Conservation (phyloP, 2,329 filamentous ascomycete species). For the Tolypocladium endophyticum region DNA sequence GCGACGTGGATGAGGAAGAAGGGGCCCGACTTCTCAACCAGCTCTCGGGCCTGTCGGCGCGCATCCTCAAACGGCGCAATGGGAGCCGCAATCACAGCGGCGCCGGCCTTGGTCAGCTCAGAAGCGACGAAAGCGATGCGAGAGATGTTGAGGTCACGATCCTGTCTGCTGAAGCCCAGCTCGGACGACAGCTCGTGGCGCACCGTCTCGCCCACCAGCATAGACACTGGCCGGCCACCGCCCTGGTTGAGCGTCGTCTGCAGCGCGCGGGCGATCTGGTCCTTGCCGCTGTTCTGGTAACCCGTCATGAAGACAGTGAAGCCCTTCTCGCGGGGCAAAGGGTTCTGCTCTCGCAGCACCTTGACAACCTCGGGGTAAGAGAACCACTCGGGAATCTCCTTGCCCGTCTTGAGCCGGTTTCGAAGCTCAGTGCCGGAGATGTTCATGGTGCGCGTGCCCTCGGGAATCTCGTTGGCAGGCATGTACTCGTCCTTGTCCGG, state of each 20-base stretch:
- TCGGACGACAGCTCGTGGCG: constrained; percentile 87
- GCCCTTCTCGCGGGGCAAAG: constrained; percentile 79
- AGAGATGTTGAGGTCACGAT: constrained; percentile 88
- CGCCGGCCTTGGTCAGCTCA: constrained; percentile 85
- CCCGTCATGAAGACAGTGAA: constrained; percentile 98
- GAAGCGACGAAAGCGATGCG: constrained; percentile 94
- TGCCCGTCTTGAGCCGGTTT: constrained; percentile 78
- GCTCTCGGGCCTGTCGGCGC: constrained; percentile 67
- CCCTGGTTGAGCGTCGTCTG: constrained; percentile 98
- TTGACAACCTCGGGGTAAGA: constrained; percentile 98
- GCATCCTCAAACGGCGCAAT: constrained; percentile 86
- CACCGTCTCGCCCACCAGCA: constrained; percentile 92
- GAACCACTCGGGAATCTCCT: constrained; percentile 98
- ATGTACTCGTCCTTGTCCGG: constrained; percentile 95
- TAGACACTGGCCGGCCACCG: constrained; percentile 85
- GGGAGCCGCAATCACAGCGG: constrained; percentile 90
- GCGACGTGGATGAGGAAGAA: constrained; percentile 96
- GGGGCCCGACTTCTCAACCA: constrained; percentile 77
- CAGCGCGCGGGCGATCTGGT: constrained; percentile 87
- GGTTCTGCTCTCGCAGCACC: constrained; percentile 93
- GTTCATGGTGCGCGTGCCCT: constrained; percentile 76
- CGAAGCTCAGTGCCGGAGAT: constrained; percentile 88
- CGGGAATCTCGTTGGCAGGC: constrained; percentile 79
- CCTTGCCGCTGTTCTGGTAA: constrained; percentile 94
- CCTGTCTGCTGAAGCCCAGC: constrained; percentile 86